These are phyloP conservation scores for Neofusicoccum sp. DNA, from an alignment of 2,329 filamentous ascomycete species.

Conservation along the genomic window DNA sequence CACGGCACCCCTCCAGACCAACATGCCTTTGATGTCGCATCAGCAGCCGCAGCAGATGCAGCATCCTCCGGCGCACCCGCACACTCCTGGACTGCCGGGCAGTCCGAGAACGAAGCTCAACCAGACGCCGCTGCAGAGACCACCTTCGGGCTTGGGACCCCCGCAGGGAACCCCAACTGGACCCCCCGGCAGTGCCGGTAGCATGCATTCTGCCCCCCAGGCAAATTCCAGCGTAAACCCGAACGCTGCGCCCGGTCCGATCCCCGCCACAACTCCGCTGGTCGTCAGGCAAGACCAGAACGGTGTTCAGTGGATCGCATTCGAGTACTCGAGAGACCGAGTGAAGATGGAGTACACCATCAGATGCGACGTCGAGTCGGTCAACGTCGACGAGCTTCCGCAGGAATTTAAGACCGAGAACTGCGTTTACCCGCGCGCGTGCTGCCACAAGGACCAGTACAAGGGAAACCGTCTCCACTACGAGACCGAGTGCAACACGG, in stretches of 20 bases:
- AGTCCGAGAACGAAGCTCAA: slow-evolving; percentile 55
- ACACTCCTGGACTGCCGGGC: slow-evolving; percentile 60
- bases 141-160: slow-evolving; percentile 47
- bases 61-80: slow-evolving; percentile 41
- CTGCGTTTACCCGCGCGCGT: slow-evolving; percentile 94
- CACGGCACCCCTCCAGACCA: slow-evolving; percentile 42
- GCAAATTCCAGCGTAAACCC: slow-evolving; percentile 65
- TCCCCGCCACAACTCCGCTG: slow-evolving; percentile 91
- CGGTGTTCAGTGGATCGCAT: slow-evolving; percentile 97
- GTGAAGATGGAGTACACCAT: slow-evolving; percentile 99
- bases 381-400: slow-evolving; percentile 81
- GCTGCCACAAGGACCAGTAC: slow-evolving; percentile 93
- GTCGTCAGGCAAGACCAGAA: slow-evolving; percentile 94
- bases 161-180: slow-evolving; percentile 41
- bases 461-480: slow-evolving; percentile 93
- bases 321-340: slow-evolving; percentile 93
- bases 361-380: slow-evolving; percentile 93
- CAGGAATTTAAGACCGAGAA: slow-evolving; percentile 96
- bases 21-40: slow-evolving; percentile 55
- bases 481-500: slow-evolving; percentile 97
- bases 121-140: slow-evolving; percentile 56
- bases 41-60: slow-evolving; percentile 44
- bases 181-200: slow-evolving; percentile 40
- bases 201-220: slow-evolving; percentile 40
- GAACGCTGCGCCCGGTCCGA: slow-evolving; percentile 90